Base-by-base conservation (phyloP, 73 alveolate genomes). In the Paramecium primaurelia region DNA sequence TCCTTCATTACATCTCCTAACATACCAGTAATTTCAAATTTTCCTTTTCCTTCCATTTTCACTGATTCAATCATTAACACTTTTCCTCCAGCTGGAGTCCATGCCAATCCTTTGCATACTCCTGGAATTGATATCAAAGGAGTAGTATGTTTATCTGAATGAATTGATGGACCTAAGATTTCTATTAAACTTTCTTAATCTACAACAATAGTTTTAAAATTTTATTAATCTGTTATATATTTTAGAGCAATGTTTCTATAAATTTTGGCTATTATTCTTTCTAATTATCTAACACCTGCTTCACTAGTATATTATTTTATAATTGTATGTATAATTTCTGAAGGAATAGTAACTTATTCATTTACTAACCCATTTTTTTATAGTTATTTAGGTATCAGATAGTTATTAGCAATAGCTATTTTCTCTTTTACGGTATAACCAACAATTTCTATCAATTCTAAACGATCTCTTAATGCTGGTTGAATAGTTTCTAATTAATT, bases 1-100 rank as follows among this genome's bases (percentile, higher is more conserved):
- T 97, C 99, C 64, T 97, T 95, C 99, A 97, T 97, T 22, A 97
- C 98, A 77, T 97, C 97, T 7, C 98, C 98, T 14, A 97, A 92
- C 80, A 96, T 93, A 22, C 99, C 99, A 54, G 99, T 97, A 25
- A 97, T 75, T 71, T 93, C 94, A n/a, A 97, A 85, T 92, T 47
- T 89, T 4, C 94, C 94, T 51, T 40, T 93, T 3, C 98, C 98
- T 6, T 95, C 96, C 88, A 94, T 95, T 89, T 93, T 96, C 22
- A 96, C 85, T 25, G 97, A 77, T 87, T 97, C 99, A 18, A 97
- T 96, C 64, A 96, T 88, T 34, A 97, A 68, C 3, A 96, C 97
- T 80, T 95, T 93, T 6, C 99, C 99, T 32, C 99, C 99, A 40
- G 86, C 92, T 38, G 96, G 92, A 8, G 99, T 97, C 86, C 96